Base-by-base conservation (phyloP, 768 basidiomycete species). In the Crucibulum laeve region DNA sequence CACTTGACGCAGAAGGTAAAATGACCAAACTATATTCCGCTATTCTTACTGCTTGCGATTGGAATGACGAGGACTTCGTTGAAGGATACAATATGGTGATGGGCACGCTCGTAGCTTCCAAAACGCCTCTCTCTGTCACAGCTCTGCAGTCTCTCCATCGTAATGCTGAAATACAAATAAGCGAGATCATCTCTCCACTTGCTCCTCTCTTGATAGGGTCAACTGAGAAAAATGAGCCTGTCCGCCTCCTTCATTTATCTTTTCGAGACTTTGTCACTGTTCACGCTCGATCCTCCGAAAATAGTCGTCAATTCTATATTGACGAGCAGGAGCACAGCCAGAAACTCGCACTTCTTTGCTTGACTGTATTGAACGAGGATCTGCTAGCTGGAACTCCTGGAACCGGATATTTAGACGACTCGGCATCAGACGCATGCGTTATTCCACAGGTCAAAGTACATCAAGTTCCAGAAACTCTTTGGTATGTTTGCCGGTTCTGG, bases 51-150 rank as follows among this genome's bases (percentile, higher is more conserved):
- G 15, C 32, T 5, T 49, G 46, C 22, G 30, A 47, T 14, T 53
- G 52, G 52, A 39, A 46, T 4, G 48, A 52, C 25, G 35, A 42
- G 14, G 44, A 44, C 23, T 52, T 52, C 21, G 42, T 46, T n/a
- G 42, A 48, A 38, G 43, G 50, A 17, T 42, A 51, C 38, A 25
- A 44, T 15, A 15, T 42, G 5, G 32, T 48, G 25, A 38, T 48
- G 38, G 47, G 47, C 15, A 19, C 47, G 15, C 37, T 48, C 11
- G 35, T 44, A 15, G 43, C 47, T 24, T 25, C 43, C 18, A 44
- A 48, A 38, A 34, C 41, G 5, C 43, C 47, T 0, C 24, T 44
- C 18, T 48, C 47, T 1, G 23, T 35, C 3, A 22, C 38, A 10
- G 47, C 47, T 21, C 47, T 48, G 8, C 47, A 48, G 18, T 44